Conservation (phyloP, 2,329 filamentous ascomycete species). For the Didymella pinodella region DNA sequence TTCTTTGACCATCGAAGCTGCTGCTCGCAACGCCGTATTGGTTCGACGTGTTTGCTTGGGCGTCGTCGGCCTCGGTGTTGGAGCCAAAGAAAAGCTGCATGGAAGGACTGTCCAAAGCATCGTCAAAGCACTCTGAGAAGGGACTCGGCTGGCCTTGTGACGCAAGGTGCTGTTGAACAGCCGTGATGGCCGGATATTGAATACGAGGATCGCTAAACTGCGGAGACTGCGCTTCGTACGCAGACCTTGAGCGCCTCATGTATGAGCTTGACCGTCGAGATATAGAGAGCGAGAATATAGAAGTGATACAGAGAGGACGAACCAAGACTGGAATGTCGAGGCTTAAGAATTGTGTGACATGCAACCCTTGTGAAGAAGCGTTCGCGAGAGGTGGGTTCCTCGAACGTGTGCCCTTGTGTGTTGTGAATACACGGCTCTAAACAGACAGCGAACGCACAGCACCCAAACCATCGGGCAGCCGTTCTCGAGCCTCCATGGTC, state of each 20-base stretch:
- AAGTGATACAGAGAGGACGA: neutral
- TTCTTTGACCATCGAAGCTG: slow-evolving; percentile 19
- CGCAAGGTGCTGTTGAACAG: neutral
- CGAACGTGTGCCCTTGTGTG: slow-evolving; percentile 2
- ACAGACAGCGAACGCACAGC: slow-evolving; percentile 17
- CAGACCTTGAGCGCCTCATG: slow-evolving; percentile 25
- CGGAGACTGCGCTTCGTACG: slow-evolving; percentile 12
- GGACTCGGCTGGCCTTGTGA: neutral
- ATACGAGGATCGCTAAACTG: neutral
- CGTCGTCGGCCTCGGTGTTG: slow-evolving; percentile 3
- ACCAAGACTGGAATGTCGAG: slow-evolving; percentile 7
- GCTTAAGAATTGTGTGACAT: slow-evolving; percentile 6
- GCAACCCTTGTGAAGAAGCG: slow-evolving; percentile 21
- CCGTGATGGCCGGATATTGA: neutral
- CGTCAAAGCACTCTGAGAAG: slow-evolving; percentile 5
- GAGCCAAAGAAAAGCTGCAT: slow-evolving; percentile 14
- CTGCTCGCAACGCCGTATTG: slow-evolving; percentile 20
- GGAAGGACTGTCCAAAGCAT: slow-evolving; percentile 1
- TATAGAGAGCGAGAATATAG: neutral
- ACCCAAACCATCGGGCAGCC: slow-evolving; percentile 7
- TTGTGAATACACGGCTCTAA: slow-evolving; percentile 21
- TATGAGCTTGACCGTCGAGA: slow-evolving; percentile 2
- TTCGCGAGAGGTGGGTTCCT: neutral
- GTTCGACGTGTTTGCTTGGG: slow-evolving; percentile 28
- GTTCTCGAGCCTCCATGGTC: slow-evolving; percentile 1